phyloP scores from a whole-genome alignment of 306 rosid genomes.

The Prunus persica region DNA sequence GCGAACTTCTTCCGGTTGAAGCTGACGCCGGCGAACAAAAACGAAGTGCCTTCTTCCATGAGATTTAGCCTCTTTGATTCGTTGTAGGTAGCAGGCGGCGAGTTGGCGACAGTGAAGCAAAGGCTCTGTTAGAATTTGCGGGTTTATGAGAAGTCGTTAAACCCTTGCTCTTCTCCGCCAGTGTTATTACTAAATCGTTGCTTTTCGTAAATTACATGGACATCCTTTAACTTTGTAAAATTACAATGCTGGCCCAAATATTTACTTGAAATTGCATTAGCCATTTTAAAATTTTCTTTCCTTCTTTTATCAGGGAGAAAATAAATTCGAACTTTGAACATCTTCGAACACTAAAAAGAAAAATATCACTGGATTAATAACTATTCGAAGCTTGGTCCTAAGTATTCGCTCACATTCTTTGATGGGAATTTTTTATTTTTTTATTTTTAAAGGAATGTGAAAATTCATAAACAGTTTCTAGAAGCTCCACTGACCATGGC shows the following conservation, averaged over 20 bases:
- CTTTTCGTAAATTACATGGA: not conserved
- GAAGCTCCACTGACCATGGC: too few species aligned
- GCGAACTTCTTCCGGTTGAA: slow-evolving; percentile 72
- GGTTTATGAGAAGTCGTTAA: not conserved
- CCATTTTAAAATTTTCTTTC: not conserved
- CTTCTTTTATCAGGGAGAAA: too few species aligned
- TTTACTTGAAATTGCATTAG: not conserved
- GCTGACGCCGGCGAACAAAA: slow-evolving; percentile 74
- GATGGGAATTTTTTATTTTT: too few species aligned
- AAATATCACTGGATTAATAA: too few species aligned
- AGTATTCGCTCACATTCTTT: too few species aligned
- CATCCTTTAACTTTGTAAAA: not conserved
- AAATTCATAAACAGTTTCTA: too few species aligned
- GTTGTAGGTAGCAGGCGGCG: not conserved
- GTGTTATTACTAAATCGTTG: too few species aligned
- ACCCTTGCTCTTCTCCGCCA: not conserved
- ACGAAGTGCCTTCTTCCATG: slow-evolving; percentile 67
- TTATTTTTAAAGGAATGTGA: too few species aligned
- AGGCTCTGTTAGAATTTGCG: not conserved
- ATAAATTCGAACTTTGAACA: too few species aligned
- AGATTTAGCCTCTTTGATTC: not conserved
- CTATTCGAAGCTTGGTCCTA: too few species aligned
- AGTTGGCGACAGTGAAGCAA: not conserved
- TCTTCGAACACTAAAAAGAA: too few species aligned
- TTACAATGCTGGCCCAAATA: not conserved